phyloP scores from a whole-genome alignment of 345 rosid genomes.

The Dovyalis caffra region DNA sequence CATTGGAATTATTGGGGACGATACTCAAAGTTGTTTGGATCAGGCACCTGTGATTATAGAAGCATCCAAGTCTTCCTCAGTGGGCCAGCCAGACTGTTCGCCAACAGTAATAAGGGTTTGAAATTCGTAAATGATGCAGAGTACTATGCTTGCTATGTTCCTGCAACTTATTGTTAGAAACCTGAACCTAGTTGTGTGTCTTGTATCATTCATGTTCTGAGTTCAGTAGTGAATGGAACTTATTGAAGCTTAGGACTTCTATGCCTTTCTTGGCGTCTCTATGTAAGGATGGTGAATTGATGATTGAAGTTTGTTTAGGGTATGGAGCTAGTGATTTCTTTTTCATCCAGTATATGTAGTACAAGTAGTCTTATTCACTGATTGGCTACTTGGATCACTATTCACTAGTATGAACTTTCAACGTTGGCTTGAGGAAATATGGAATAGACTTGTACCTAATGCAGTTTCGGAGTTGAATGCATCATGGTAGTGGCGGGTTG shows the following conservation, averaged over 20 bases:
- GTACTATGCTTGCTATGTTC: not conserved
- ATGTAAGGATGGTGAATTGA: too few relatives aligned
- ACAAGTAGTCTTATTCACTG: too few relatives aligned
- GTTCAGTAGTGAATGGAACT: not conserved
- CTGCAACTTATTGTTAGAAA: not conserved
- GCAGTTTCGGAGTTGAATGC: too few relatives aligned
- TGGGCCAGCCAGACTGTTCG: conserved; percentile 77
- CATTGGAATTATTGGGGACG: conserved; percentile 53
- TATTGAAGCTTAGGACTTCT: not conserved
- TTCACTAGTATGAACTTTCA: too few relatives aligned
- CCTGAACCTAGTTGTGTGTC: conserved; percentile 4
- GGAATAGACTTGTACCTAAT: too few relatives aligned
- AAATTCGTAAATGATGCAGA: not conserved
- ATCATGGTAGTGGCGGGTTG: too few relatives aligned
- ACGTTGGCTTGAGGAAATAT: too few relatives aligned
- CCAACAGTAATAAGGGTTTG: conserved; percentile 46
- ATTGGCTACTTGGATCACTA: too few relatives aligned
- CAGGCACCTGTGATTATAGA: conserved; percentile 65
- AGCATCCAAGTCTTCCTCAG: conserved; percentile 87
- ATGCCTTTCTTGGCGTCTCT: not conserved
- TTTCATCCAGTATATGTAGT: not conserved
- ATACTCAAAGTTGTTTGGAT: conserved; percentile 88
- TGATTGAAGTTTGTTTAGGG: conserved; percentile 3
- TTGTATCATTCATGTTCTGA: not conserved
- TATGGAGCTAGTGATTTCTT: not conserved